phyloP scores from a whole-genome alignment of 345 rosid species.

The Acer negundo region DNA sequence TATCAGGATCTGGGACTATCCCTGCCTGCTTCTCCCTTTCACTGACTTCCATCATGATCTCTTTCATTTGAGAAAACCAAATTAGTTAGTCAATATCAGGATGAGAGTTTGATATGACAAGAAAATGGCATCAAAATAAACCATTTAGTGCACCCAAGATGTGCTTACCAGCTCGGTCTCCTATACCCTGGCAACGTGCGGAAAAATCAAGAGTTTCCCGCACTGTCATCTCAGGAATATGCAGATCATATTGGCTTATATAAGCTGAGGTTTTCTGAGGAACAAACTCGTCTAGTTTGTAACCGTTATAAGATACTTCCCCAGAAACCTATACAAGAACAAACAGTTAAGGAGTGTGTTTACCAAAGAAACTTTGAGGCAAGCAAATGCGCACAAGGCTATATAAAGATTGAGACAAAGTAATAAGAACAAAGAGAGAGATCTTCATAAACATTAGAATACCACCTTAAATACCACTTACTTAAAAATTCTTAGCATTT shows the following conservation, averaged over 20 bases:
- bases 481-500: background rate
- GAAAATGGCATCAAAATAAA: background rate
- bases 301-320: constrained; percentile 39
- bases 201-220: constrained; percentile 43
- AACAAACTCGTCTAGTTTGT: constrained; percentile 37
- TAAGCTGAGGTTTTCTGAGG: constrained; percentile 46
- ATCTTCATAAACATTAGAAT: background rate
- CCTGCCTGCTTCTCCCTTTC: constrained; percentile 36
- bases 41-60: constrained; percentile 28
- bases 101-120: background rate
- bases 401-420: background rate
- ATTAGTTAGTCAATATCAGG: background rate
- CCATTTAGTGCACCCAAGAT: background rate
- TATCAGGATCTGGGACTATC: constrained; percentile 36
- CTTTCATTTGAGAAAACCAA: constrained; percentile 14
- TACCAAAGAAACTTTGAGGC: background rate
- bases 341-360: background rate
- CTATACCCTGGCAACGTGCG: constrained; percentile 39
- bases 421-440: background rate
- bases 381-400: background rate
- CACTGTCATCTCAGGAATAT: constrained; percentile 44
- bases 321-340: constrained; percentile 27
- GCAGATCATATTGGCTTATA: constrained; percentile 37
- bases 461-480: background rate
- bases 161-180: constrained; percentile 37